Conservation (phyloP, 2,329 filamentous ascomycete species). For the Fusarium sp. region DNA sequence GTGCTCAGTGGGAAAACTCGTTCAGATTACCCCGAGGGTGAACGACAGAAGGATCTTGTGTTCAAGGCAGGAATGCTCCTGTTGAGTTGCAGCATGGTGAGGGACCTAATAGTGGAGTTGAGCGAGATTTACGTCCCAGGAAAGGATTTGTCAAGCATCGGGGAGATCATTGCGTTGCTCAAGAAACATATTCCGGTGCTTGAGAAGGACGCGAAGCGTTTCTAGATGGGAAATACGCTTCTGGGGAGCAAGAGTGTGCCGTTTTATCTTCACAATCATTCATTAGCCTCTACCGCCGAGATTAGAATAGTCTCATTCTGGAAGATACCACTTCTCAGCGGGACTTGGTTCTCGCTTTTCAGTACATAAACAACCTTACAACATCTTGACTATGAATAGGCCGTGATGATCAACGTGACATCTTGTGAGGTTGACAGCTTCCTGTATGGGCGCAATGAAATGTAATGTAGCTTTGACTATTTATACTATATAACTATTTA, state of each 20-base stretch:
- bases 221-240: background rate
- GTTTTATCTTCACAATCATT: background rate
- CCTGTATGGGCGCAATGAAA: background rate
- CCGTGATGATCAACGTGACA: background rate
- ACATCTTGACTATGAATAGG: background rate
- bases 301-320: background rate
- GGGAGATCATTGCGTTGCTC: background rate
- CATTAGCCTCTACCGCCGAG: background rate
- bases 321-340: too few relatives aligned
- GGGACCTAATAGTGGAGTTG: background rate
- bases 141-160: background rate
- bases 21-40: background rate
- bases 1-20: background rate
- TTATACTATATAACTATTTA: background rate
- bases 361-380: background rate
- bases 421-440: too few relatives aligned
- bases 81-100: background rate
- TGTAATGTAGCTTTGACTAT: background rate
- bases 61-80: background rate
- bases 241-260: background rate
- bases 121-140: background rate
- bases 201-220: background rate
- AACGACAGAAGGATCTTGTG: background rate
- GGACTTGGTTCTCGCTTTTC: background rate
- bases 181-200: background rate